Evolutionary conservation across 164 flowering plant species (phyloP), one percentile per base, ranked within the genome.

Genomic region (Tetrastigma voinierianum): DNA sequence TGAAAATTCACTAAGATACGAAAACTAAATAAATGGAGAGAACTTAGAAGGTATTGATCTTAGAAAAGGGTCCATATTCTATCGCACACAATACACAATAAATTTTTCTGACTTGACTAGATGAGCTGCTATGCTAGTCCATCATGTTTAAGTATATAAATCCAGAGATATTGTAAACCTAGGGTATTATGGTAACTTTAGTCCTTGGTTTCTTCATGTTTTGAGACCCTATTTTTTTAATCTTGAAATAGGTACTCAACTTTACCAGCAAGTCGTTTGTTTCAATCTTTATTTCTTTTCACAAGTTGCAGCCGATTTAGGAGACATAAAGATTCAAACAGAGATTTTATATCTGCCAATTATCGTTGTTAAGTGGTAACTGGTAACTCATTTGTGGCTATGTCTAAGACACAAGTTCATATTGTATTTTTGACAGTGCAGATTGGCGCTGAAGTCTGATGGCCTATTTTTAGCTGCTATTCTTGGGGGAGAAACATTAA

Each of bases 401-500:
- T 55, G 44, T 59, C 21, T 54, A 19, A 66, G 67, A 57, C 59
- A 21, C 13, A 9, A 25, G 49, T 66, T 67, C 59, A 52, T 70
- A 12, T 57, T 72, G 20, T 62, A 57, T 69, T 73, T 73, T 18
- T 85, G 76, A 66, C 96, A 95, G 97, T 74, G 88, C 70, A 87
- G 84, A 78, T 25, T 95, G 81, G 96, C 97, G 12, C 61, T 95
- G 88, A 95, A 95, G 79, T 96, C 99, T 23, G 98, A 95, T 83
- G 98, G 99, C 64, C 85, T 95, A 46, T 95, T 95, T 78, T 74
- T 95, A 71, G 99, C 91, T 59, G 90, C 97, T 77, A 90, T 95
- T 81, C 88, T 95, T 70, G 99, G 98, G 66, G 98, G 98, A 78
- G 99, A 95, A 79, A 90, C 95, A 51, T 84, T 92, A 61, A 95